Conservation (phyloP, 2,329 filamentous ascomycete genomes). For the Colletotrichum gigasporum region DNA sequence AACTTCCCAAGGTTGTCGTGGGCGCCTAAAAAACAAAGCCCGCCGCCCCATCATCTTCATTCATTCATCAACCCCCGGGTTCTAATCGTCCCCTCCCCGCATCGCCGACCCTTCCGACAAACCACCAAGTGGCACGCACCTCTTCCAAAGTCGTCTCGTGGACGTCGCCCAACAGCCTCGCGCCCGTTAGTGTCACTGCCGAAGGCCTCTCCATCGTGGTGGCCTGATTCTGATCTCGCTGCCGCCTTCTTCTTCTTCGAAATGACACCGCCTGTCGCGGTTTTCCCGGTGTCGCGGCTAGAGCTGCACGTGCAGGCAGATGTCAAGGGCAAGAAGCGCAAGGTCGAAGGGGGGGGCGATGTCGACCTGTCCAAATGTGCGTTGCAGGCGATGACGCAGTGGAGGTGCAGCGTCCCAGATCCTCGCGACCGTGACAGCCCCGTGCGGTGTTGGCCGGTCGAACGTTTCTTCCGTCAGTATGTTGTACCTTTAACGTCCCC, state of each 20-base stretch:
- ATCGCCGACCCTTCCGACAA: not conserved
- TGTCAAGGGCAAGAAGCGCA: slow-evolving; percentile 60
- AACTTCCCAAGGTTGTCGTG: slow-evolving; percentile 6
- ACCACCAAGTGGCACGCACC: slow-evolving; percentile 50
- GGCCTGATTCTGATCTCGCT: not conserved
- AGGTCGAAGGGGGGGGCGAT: slow-evolving; percentile 49
- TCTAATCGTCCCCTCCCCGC: not conserved
- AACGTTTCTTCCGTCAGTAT: slow-evolving; percentile 69
- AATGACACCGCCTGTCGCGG: slow-evolving; percentile 68
- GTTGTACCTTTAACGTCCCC: slow-evolving; percentile 35
- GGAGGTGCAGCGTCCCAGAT: slow-evolving; percentile 64
- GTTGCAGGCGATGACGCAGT: slow-evolving; percentile 68
- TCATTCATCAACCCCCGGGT: not conserved
- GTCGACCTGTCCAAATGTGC: slow-evolving; percentile 66
- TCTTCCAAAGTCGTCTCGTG: slow-evolving; percentile 68
- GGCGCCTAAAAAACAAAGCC: slow-evolving; percentile 1
- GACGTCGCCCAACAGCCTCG: slow-evolving; percentile 61
- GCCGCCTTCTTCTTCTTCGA: not conserved
- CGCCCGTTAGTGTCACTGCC: slow-evolving; percentile 55
- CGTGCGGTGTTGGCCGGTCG: slow-evolving; percentile 65
- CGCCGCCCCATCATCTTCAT: not conserved
- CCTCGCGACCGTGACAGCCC: slow-evolving; percentile 55
- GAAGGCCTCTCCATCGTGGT: slow-evolving; percentile 39
- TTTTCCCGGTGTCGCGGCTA: slow-evolving; percentile 63
- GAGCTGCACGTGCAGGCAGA: slow-evolving; percentile 58